Base-by-base conservation (phyloP, 2,329 filamentous ascomycete genomes). In the Aurifilum marmelostoma region DNA sequence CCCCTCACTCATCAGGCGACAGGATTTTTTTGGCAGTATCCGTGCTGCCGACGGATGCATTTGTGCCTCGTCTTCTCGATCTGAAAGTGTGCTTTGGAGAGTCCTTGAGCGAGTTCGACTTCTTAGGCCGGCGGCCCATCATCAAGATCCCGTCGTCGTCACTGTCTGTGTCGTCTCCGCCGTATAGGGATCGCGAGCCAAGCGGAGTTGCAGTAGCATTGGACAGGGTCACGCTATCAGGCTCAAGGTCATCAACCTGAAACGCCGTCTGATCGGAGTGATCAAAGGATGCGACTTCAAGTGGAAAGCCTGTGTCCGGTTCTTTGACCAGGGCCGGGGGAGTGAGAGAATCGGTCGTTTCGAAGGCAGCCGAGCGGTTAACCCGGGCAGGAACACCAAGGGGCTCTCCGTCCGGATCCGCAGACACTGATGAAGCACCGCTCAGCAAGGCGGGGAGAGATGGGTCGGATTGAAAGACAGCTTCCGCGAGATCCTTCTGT, bases 371-470 rank as follows among this genome's bases (percentile, higher is more conserved):
- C 80, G 79, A 3, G 79, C 79, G 8, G 85, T 79, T 7, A 82
- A 78, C 6, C 83, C 84, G 12, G 85, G 85, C 84, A 16, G 86
- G 86, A 29, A 79, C 81, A 66, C 83, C 79, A 3, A 89, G 79
- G 52, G 89, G 86, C 63, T 90, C 88, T 1, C 84, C 86, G 71
- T 91, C 88, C 29, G 85, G 80, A 72, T 90, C 88, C 0, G 86
- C 87, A 18, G 87, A 90, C 12, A 90, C 83, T 2, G 88, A 91
- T 74, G 88, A 89, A 11, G 88, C 87, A 14, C 88, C 87, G 68
- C 88, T 90, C 14, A 90, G 80, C 9, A 90, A 79, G 8, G 88
- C 88, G 14, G 88, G 88, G 2, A 91, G 78, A 6, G 88, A 91
- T 0, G 88, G 88, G 65, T 90, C 88, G 3, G 88, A 90, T 67